Evolutionary conservation across 2,329 filamentous ascomycete genomes (phyloP), one percentile per base, ranked within the genome.

Genomic region (Peltaster fructicola): DNA sequence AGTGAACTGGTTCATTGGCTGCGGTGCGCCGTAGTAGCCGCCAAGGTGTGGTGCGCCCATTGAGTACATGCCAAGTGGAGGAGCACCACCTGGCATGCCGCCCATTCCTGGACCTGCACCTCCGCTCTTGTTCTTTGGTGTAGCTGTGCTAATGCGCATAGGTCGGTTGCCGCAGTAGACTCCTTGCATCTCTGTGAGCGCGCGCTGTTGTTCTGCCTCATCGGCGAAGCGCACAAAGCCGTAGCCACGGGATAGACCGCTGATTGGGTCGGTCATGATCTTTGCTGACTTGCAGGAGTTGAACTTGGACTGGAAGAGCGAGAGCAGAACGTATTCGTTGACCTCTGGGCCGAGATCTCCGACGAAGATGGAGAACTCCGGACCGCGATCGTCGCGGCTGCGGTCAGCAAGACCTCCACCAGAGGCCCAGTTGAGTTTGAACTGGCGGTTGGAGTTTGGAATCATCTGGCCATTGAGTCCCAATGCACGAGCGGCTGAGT

Each of bases 351-450:
- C 88, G 35, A 98, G 73, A 48, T 98, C 88, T 39, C 88, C 88
- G 30, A 98, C 88, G 48, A 98, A 98, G 56, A 98, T 95, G 41
- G 77, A 85, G 33, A 73, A 95, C 53, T 98, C 88, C 14, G 88
- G 88, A 34, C 82, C 84, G 47, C 88, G 84, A 50, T 95, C 88
- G 52, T 95, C 88, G 41, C 82, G 82, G 33, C 78, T 80, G 52
- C 88, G 77, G 54, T 98, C 88, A 39, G 90, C 80, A 20, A 98
- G 68, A 30, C 88, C 88, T 47, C 88, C 88, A 39, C 88, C 88
- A 38, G 82, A 92, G 38, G 88, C 88, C 88, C 88, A 98, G 68
- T 98, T 98, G 32, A 98, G 72, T 66, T 95, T 95, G 68, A 98
- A 98, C 23, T 81, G 75, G 20, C 88, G 81, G 43, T 76, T 76